Conservation (phyloP, 1,284 basidiomycete species). For the Coniophora puteana region DNA sequence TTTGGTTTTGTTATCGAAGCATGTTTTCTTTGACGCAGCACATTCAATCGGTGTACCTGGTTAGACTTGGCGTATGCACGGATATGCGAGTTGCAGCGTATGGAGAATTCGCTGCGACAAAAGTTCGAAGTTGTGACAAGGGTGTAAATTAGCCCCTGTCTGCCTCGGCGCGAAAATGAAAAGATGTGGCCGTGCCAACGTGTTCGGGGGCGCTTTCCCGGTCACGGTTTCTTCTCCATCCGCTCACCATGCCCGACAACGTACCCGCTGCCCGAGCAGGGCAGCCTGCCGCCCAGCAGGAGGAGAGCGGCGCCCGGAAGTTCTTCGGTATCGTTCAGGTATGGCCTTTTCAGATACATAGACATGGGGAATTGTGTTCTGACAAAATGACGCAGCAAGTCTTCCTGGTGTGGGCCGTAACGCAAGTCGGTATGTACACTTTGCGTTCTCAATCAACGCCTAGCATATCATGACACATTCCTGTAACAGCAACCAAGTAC, state of each 20-base stretch:
- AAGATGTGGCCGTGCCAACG: too few relatives aligned
- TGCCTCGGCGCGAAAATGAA: too few relatives aligned
- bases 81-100: too few relatives aligned
- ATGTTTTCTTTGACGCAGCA: too few relatives aligned
- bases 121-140: too few relatives aligned
- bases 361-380: constrained; percentile 4
- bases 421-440: constrained; percentile 53
- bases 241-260: constrained; percentile 6
- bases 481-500: constrained; percentile 47
- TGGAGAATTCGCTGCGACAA: too few relatives aligned
- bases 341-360: constrained; percentile 7
- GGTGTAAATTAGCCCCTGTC: too few relatives aligned
- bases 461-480: constrained; percentile 4
- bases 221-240: not conserved
- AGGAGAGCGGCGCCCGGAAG: constrained; percentile 21
- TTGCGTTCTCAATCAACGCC: constrained; percentile 1
- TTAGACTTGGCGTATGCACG: too few relatives aligned
- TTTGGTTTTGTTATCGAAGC: too few relatives aligned
- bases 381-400: constrained; percentile 48
- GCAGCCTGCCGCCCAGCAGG: constrained; percentile 14
- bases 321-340: constrained; percentile 20
- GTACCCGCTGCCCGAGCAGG: constrained; percentile 15
- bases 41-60: too few relatives aligned
- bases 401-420: constrained; percentile 55
- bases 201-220: too few relatives aligned